phyloP scores from a whole-genome alignment of 2,329 filamentous ascomycete genomes.

The Aspergillus glaucus region DNA sequence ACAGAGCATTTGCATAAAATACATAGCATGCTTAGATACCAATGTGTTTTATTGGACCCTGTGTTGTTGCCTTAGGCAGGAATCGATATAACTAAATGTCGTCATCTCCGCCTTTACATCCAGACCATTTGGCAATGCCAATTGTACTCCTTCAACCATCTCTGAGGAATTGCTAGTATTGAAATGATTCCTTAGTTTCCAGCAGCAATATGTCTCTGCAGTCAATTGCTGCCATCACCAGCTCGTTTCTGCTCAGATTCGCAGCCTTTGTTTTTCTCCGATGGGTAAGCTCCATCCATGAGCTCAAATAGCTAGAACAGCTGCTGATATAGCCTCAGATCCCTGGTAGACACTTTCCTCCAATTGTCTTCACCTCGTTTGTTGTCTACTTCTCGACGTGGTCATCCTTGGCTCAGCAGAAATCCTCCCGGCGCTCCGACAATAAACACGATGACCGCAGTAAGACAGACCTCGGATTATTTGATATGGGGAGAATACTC shows the following conservation, averaged over 20 bases:
- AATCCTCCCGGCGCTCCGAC: conserved; percentile 5
- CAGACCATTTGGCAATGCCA: too few species aligned
- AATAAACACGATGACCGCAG: conserved; percentile 2
- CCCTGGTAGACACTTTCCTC: conserved; percentile 32
- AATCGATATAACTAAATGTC: conserved; percentile 4
- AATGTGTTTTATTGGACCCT: background rate
- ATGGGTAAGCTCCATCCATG: conserved; percentile 30
- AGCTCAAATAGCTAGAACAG: background rate
- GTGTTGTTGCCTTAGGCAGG: background rate
- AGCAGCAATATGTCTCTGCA: conserved; percentile 13
- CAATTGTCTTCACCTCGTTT: conserved; percentile 35
- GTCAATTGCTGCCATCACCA: conserved; percentile 27
- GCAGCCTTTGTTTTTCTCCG: conserved; percentile 36
- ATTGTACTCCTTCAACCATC: too few species aligned
- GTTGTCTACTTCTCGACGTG: conserved; percentile 42
- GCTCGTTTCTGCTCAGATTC: conserved; percentile 32
- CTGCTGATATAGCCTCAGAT: conserved; percentile 22
- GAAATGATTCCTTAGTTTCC: background rate
- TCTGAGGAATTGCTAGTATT: background rate
- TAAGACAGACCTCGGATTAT: background rate
- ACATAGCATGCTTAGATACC: background rate
- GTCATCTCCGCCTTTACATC: conserved; percentile 3
- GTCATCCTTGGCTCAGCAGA: conserved; percentile 13
- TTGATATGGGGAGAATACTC: background rate
- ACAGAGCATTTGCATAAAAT: background rate